These are phyloP conservation scores for Hyaloscypha finlandica DNA, from an alignment of 495 filamentous ascomycete genomes.

Conservation along the genomic window DNA sequence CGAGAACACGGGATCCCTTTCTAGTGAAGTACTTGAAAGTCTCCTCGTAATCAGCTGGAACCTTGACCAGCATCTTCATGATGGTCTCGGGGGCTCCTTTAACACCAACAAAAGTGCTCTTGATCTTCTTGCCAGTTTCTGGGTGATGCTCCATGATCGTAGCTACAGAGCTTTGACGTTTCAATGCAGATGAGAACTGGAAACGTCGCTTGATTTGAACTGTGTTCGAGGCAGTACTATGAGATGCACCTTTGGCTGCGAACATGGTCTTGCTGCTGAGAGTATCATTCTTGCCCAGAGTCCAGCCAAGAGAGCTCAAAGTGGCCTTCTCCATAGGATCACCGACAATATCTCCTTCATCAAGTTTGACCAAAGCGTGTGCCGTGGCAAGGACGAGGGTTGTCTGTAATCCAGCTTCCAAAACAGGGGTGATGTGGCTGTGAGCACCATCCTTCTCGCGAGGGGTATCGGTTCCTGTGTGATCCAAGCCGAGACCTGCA, in stretches of 20 bases:
- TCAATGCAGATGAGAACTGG: conserved; percentile 96
- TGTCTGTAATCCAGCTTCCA: conserved; percentile 70
- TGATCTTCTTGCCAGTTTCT: conserved; percentile 68
- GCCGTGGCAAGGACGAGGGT: conserved; percentile 93
- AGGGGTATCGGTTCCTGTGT: conserved; percentile 61
- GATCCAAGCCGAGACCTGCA: conserved; percentile 78
- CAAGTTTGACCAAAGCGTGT: conserved; percentile 91
- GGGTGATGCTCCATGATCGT: conserved; percentile 69
- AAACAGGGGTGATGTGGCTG: conserved; percentile 66
- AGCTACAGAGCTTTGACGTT: conserved; percentile 93
- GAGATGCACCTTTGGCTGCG: conserved; percentile 45
- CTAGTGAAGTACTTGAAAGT: conserved; percentile 98
- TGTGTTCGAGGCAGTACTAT: conserved; percentile 47
- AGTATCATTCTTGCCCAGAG: conserved; percentile 81
- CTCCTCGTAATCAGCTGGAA: conserved; percentile 91
- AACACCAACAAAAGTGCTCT: conserved; percentile 86
- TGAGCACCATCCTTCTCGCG: conserved; percentile 77
- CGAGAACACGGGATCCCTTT: conserved; percentile 89
- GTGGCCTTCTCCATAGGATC: conserved; percentile 99
- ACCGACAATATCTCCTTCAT: conserved; percentile 96
- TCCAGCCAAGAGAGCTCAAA: conserved; percentile 85
- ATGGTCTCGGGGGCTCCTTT: conserved; percentile 99
- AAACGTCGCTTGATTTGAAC: conserved; percentile 96
- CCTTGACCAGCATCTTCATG: conserved; percentile 80
- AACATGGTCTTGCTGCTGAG: conserved; percentile 58